Evolutionary conservation across 2,329 filamentous ascomycete genomes (phyloP).

Genomic region (Colletotrichum sojae): DNA sequence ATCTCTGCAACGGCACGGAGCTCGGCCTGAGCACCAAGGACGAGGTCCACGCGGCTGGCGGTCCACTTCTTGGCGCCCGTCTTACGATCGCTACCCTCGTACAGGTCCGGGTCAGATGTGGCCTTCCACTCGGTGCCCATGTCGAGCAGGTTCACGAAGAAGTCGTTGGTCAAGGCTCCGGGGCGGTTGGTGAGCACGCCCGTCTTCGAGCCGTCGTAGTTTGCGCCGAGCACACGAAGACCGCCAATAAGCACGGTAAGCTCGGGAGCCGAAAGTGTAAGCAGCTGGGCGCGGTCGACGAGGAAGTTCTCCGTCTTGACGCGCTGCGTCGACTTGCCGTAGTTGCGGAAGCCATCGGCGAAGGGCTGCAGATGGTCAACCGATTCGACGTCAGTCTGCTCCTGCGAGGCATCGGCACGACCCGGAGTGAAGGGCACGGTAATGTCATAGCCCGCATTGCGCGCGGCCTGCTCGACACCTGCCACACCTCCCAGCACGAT

Average conservation of each 20-base stretch:
- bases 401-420: constrained; percentile 78
- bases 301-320: constrained; percentile 78
- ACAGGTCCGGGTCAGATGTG: constrained; percentile 18
- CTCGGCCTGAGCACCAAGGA: too few species aligned
- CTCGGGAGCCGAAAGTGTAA: constrained; percentile 80
- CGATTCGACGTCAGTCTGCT: constrained; percentile 77
- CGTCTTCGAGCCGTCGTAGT: constrained; percentile 77
- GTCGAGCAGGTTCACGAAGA: constrained; percentile 85
- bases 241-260: constrained; percentile 80
- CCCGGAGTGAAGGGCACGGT: constrained; percentile 81
- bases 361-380: constrained; percentile 77
- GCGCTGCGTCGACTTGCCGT: constrained; percentile 72
- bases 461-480: constrained; percentile 80
- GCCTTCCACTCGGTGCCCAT: constrained; percentile 75
- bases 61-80: too few species aligned
- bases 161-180: constrained; percentile 82
- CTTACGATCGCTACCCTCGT: too few species aligned
- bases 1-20: too few species aligned
- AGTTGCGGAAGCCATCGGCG: constrained; percentile 85
- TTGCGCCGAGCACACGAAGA: constrained; percentile 77
- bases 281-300: constrained; percentile 79
- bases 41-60: too few species aligned
- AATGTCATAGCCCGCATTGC: constrained; percentile 60
- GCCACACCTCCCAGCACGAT: constrained; percentile 81
- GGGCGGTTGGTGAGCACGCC: constrained; percentile 78